These are phyloP conservation scores for Leishmania aethiopica DNA, from an alignment of 208 protist genomes.

Conservation along the genomic window DNA sequence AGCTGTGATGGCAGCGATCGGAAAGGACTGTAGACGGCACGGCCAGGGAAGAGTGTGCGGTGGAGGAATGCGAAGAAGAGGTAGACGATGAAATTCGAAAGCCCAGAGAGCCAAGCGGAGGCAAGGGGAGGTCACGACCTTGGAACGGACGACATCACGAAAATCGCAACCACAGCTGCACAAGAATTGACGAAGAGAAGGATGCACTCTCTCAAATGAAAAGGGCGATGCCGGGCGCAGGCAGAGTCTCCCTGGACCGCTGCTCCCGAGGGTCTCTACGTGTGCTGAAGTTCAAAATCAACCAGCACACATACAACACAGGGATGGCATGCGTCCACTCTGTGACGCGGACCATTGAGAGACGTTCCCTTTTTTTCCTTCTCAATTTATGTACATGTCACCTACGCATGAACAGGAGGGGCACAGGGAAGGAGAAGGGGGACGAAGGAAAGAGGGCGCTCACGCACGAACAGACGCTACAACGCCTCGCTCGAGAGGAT, in stretches of 20 bases:
- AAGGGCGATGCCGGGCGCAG: neutral
- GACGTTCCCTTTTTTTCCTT: neutral
- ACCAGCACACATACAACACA: neutral
- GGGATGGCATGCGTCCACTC: neutral
- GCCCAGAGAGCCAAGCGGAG: neutral
- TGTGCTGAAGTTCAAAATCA: neutral
- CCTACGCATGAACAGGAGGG: neutral
- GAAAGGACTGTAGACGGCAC: neutral
- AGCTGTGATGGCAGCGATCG: neutral
- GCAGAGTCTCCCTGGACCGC: neutral
- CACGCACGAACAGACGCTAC: neutral
- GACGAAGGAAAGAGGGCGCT: neutral
- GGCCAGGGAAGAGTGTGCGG: neutral
- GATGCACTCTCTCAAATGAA: neutral
- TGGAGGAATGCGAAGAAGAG: neutral
- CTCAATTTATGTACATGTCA: constrained; percentile 12
- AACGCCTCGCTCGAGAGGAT: neutral
- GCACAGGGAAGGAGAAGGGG: neutral
- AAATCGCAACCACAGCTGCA: neutral
- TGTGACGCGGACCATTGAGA: neutral
- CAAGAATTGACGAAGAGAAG: neutral
- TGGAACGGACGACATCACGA: neutral
- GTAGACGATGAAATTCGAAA: neutral
- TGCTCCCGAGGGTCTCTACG: neutral
- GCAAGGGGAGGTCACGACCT: neutral